Evolutionary conservation across 345 rosid species (phyloP), one percentile per base, ranked within the genome.

Genomic region (Brassica juncea): DNA sequence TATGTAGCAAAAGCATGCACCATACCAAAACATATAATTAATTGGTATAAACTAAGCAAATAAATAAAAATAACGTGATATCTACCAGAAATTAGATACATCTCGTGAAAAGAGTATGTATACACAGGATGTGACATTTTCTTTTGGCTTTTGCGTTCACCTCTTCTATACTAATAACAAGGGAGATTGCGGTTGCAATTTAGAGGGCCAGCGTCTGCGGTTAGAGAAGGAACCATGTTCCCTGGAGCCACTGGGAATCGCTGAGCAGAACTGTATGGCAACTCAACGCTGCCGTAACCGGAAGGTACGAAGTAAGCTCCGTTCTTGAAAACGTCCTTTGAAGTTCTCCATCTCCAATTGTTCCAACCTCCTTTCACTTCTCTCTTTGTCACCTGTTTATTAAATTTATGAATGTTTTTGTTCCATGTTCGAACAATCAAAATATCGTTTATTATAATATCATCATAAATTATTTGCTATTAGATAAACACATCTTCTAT

Each of bases 251-350:
- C 94, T 14, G 68, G 66, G 59, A 91, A 87, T 4, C 86, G 81
- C 55, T 94, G 97, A 37, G 85, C 68, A 3, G 81, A 74, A 19
- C 84, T 81, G 60, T 92, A 94, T 15, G 71, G 77, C 19, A 92
- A 87, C n/a, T 81, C 85, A 58, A 77, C 81, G 30, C 85, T 87
- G 57, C 95, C 97, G 39, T 89, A 88, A 8, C 97, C 99, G 0
- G 99, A 94, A 73, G 87, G 94, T 70, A 93, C 86, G 73, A 94
- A 94, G 83, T 87, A 92, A 12, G 99, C 97, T 6, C 99, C 99
- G 49, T 94, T 91, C 72, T 77, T 47, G 74, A 92, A 87, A 8
- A 89, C 83, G 68, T 94, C 97, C 31, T 84, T 89, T 25, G 94
- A 91, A 5, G 91, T 87, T 74, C 93, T 88, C 97, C 99, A 92